Evolutionary conservation across 306 rosid species (phyloP), one percentile per base, ranked within the genome.

Genomic region (Aeschynomene evenia): DNA sequence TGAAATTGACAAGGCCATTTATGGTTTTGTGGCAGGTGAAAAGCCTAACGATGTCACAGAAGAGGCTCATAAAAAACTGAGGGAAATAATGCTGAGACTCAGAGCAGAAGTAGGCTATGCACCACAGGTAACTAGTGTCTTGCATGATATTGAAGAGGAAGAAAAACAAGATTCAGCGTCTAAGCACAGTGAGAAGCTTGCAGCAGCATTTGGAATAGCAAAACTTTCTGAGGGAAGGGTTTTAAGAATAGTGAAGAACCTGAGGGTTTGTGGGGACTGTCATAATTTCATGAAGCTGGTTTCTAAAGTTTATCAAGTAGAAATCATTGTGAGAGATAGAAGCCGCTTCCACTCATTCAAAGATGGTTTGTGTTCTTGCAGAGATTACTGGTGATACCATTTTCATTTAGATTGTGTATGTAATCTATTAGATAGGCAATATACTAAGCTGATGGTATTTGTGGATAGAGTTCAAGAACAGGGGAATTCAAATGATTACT

Each of bases 131-230:
- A 82, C 77, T 77, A 76, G 65, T 72, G 97, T 85, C 43, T 58
- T 87, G 76, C 96, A 93, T 70, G 98, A 93, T 62, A 79, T 93
- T 70, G 98, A 87, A 82, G 83, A 75, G 54, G 97, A 93, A 75
- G 98, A 90, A 31, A 93, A 85, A 69, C 91, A 85, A 82, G 88
- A 85, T 70, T 86, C 94, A 13, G 87, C 90, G 78, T 80, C 81
- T 53, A 74, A 80, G 71, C 97, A 93, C 58, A 85, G 94, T 49
- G 97, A 93, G 86, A 93, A 93, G 76, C 92, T 93, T 70, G 96
- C 97, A 10, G 84, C 84, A 39, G 98, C 97, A 51, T 90, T 87
- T 40, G 98, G 96, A 68, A 75, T 93, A 56, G 86, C 84, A 6
- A 85, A 89, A 77, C 70, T 85, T 46, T 61, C 74, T 1, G 80